Conservation (phyloP, 331 rosid species). For the Prunus yedoensis region DNA sequence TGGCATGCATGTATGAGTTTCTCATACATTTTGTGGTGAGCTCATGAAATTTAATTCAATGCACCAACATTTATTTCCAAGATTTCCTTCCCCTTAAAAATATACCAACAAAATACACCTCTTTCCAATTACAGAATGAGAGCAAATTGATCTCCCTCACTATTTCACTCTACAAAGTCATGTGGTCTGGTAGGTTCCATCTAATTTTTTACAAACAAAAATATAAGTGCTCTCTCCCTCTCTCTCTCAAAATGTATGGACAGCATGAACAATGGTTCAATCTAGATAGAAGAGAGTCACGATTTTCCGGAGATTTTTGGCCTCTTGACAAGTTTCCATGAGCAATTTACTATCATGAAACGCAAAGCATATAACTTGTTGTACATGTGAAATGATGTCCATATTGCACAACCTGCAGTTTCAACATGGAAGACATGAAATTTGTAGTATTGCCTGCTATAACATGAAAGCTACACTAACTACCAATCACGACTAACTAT, state of each 20-base stretch:
- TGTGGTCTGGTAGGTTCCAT: constrained; percentile 20
- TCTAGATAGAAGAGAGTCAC: constrained; percentile 97
- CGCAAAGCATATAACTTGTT: constrained; percentile 98
- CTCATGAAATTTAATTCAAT: not conserved
- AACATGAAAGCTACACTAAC: not conserved
- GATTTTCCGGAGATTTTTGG: constrained; percentile 86
- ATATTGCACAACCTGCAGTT: constrained; percentile 89
- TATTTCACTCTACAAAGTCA: constrained; percentile 26
- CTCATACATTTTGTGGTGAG: not conserved
- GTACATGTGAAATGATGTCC: constrained; percentile 96
- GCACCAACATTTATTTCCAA: not conserved
- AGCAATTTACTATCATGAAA: constrained; percentile 96
- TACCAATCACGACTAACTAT: not conserved
- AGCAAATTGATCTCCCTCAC: constrained; percentile 26
- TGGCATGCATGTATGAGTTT: not conserved
- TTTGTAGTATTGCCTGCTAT: not conserved
- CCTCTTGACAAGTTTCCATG: constrained; percentile 99
- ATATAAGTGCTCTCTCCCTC: constrained; percentile 33
- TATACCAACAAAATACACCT: not conserved
- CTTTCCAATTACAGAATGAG: constrained; percentile 17
- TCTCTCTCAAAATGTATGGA: constrained; percentile 34
- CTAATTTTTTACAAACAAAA: constrained; percentile 54
- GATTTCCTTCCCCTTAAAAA: not conserved
- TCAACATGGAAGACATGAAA: constrained; percentile 15
- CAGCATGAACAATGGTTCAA: constrained; percentile 38